Evolutionary conservation across 257 asterid species (phyloP).

Genomic region (Rauvolfia tetraphylla): DNA sequence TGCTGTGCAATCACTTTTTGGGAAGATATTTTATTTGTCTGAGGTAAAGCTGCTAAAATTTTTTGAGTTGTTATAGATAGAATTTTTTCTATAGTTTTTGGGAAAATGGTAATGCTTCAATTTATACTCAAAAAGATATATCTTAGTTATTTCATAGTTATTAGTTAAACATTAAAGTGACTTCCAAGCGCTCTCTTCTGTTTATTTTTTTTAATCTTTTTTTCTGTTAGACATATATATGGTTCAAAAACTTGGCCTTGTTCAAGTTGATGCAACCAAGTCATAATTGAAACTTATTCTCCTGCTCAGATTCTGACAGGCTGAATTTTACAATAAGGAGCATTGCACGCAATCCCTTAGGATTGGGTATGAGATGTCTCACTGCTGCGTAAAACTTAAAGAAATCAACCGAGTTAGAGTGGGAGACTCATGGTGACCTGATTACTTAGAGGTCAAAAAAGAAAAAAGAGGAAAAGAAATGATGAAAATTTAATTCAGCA

Average conservation of each 20-base stretch:
- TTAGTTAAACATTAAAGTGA: neutral
- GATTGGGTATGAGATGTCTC: neutral
- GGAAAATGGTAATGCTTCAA: neutral
- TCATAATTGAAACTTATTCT: too few relatives aligned
- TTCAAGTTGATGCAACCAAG: too few relatives aligned
- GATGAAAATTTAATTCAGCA: too few relatives aligned
- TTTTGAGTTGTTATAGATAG: neutral
- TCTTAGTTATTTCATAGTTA: neutral
- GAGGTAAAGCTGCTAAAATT: slow-evolving; percentile 47
- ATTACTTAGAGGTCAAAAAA: neutral
- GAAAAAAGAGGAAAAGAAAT: neutral
- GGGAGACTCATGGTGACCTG: neutral
- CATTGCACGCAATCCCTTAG: neutral
- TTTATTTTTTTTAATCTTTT: neutral
- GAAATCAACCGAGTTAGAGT: neutral
- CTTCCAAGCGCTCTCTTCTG: neutral
- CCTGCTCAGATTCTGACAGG: too few relatives aligned
- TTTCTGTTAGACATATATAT: neutral
- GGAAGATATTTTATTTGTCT: slow-evolving; percentile 78
- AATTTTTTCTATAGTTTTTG: neutral
- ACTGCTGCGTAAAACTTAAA: neutral
- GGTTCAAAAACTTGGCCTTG: neutral
- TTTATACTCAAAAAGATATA: neutral
- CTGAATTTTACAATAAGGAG: neutral
- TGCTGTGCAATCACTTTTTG: slow-evolving; percentile 85